Conservation (phyloP, 2,329 filamentous ascomycete genomes). For the Ophiostoma ulmi region DNA sequence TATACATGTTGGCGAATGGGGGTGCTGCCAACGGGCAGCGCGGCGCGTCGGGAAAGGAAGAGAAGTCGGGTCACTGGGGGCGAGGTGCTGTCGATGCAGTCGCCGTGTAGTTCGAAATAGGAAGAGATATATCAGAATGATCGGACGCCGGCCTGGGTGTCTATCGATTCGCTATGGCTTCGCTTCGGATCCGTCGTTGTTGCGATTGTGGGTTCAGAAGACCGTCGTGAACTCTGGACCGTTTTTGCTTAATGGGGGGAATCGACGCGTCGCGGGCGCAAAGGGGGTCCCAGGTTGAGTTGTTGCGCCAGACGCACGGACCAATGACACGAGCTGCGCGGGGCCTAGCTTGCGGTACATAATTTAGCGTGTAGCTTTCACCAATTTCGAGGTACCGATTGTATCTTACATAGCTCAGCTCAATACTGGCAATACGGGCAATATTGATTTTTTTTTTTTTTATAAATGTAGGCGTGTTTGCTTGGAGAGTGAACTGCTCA, state of each 20-base stretch:
- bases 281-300: conserved; percentile 19
- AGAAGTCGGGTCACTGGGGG: not conserved
- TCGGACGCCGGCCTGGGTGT: conserved; percentile 11
- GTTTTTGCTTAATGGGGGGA: conserved; percentile 23
- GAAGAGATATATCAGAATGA: not conserved
- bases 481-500: too few species aligned
- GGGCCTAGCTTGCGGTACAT: conserved; percentile 17
- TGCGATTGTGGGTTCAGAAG: conserved; percentile 23
- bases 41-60: conserved; percentile 19
- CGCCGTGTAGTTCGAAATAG: not conserved
- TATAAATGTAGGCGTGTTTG: not conserved
- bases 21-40: conserved; percentile 32
- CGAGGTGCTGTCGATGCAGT: not conserved
- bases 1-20: conserved; percentile 68
- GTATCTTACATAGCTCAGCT: not conserved
- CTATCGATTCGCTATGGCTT: conserved; percentile 13
- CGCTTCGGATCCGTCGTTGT: conserved; percentile 21
- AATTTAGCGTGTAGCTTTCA: not conserved
- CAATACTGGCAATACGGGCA: not conserved
- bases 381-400: not conserved
- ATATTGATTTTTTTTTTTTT: too few species aligned
- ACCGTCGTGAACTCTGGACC: conserved; percentile 12
- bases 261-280: conserved; percentile 28
- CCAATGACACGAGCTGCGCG: conserved; percentile 23
- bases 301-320: conserved; percentile 22